Evolutionary conservation across 306 rosid species (phyloP).

Genomic region (Vigna mungo): DNA sequence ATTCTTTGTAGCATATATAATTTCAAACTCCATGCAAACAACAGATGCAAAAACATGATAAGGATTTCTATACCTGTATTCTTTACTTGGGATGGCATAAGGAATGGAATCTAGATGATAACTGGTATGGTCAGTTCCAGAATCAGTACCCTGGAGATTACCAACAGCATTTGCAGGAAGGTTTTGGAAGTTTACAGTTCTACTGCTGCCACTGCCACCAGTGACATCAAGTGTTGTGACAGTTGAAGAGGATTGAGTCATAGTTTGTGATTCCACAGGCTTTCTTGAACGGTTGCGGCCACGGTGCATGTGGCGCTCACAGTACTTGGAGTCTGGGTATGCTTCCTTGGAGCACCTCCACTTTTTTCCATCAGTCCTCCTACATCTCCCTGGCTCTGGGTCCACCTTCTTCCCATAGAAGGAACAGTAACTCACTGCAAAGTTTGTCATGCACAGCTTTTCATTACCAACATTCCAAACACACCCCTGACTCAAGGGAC

Average conservation of each 20-base stretch:
- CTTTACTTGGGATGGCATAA: slow-evolving; percentile 75
- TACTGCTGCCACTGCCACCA: slow-evolving; percentile 49
- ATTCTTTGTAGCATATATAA: not conserved
- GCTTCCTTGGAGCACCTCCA: slow-evolving; percentile 95
- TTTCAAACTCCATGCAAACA: slow-evolving; percentile 18
- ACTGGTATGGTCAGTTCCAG: slow-evolving; percentile 54
- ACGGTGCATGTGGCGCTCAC: slow-evolving; percentile 95
- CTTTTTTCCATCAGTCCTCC: slow-evolving; percentile 89
- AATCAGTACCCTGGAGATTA: slow-evolving; percentile 43
- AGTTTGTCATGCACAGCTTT: slow-evolving; percentile 28
- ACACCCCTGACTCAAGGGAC: not conserved
- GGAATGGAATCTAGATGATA: slow-evolving; percentile 74
- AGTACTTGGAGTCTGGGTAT: slow-evolving; percentile 82
- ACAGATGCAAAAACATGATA: not conserved
- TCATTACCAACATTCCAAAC: slow-evolving; percentile 26
- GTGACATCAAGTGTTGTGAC: slow-evolving; percentile 65
- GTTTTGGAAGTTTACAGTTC: slow-evolving; percentile 60
- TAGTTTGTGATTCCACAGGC: slow-evolving; percentile 93
- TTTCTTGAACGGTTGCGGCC: slow-evolving; percentile 98
- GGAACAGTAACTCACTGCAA: slow-evolving; percentile 76
- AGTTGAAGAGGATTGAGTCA: slow-evolving; percentile 61
- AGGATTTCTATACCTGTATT: slow-evolving; percentile 61
- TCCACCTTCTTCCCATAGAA: slow-evolving; percentile 89
- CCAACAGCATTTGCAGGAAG: slow-evolving; percentile 56
- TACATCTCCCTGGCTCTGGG: slow-evolving; percentile 89